Base-by-base conservation (phyloP, 2,329 filamentous ascomycete genomes). In the Fusarium sacchari region DNA sequence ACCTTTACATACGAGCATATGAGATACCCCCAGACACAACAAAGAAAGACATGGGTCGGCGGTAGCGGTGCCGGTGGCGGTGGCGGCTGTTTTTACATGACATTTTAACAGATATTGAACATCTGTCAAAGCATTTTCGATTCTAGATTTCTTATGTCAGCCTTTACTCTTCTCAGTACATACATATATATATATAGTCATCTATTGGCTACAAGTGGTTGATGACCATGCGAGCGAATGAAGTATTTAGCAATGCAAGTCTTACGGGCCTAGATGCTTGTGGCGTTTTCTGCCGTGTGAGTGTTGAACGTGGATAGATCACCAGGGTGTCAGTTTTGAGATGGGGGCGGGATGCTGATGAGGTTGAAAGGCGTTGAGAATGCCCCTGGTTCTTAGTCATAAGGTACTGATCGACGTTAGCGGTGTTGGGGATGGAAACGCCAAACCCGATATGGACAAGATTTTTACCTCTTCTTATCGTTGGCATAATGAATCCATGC, bases 81-180 rank as follows among this genome's bases (percentile, higher is more conserved):
- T 55, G 60, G 36, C 32, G 67, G 67, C 67, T 66, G 67, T 67
- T 53, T 60, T 52, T 72, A 63, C 49, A 52, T 53, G 28, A 43
- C 58, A 26, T 64, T 58, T 49, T 24, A 49, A 56, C 56, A 62
- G 56, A 64, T 72, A 57, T 28, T 34, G 30, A 34, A 52, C 44
- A 47, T 71, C 55, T 71, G 30, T 58, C 46, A 32, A 40, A 30
- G 46, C 58, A 60, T 67, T 55, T 60, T 50, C 65, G 65, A 42
- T 64, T 60, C 39, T 62, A 49, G 47, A 47, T 73, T 58, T 71
- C 43, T 37, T 63, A 58, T 67, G 46, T 69, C 50, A 69, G 40
- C 43, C 37, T 55, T 70, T 60, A 60, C 69, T 57, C 71, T 74
- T 74, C 71, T 74, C 49, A 57, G 71, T 73, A 73, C 40, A 73